Base-by-base conservation (phyloP, 2,329 filamentous ascomycete genomes). In the Cordyceps cicadae region DNA sequence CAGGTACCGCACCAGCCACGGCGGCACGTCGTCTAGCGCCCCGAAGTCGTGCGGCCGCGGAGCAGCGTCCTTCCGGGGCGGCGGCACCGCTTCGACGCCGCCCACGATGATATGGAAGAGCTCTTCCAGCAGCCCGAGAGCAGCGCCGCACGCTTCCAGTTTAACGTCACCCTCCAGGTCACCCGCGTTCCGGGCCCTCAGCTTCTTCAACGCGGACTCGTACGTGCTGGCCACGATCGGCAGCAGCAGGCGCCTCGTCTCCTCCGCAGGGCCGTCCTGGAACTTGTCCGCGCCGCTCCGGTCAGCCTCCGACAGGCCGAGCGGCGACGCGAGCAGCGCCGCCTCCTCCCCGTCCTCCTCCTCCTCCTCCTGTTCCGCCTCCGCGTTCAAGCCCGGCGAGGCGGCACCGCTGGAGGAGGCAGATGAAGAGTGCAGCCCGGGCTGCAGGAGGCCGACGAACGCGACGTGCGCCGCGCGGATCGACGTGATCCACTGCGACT, bases 401-500 rank as follows among this genome's bases (percentile, higher is more conserved):
- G 37, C 46, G 37, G 24, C n/a, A 14, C n/a, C 37, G 29, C 29
- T 29, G 29, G 29, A 29, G 29, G 29, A 7, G 5, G 29, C 29
- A 8, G 29, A 29, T 6, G 29, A 29, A 17, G 32, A 39, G 3
- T 21, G 49, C 45, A 51, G 24, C 37, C 34, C 37, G 32, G 65
- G 55, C 19, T 65, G 63, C 3, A 73, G 63, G 12, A 76, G 62
- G 1, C 70, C 73, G 5, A 63, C 65, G 52, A 70, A 74, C 0
- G 73, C 74, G 3, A 67, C 65, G 55, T 71, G 67, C 6, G 68
- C 72, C 5, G 73, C 73, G 15, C 74, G 72, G 17, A 71, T 73
- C 7, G 74, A 68, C 32, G 67, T 69, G 9, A 75, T 72, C 74
- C 74, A 76, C 57, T 75, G 72, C 0, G 69, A 68, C 12, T 71